Evolutionary conservation across 2,329 filamentous ascomycete species (phyloP).

Genomic region (Colletotrichum australisinense): DNA sequence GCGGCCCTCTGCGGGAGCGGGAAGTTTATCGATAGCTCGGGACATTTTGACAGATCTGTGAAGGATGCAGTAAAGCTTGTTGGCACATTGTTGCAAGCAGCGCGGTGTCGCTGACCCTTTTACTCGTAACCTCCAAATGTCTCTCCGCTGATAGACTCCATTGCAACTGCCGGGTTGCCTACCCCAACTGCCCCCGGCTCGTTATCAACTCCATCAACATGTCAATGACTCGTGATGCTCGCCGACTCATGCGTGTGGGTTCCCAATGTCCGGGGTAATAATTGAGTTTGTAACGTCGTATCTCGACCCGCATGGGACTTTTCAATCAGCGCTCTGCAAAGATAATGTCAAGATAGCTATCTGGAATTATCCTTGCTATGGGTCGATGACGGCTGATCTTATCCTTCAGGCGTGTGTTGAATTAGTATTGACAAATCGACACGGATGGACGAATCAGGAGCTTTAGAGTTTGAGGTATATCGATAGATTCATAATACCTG

Average conservation of each 20-base stretch:
- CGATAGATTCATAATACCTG: conserved; percentile 20
- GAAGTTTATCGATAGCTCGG: conserved; percentile 31
- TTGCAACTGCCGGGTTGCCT: not conserved
- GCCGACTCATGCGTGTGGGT: conserved; percentile 27
- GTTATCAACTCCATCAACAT: conserved; percentile 2
- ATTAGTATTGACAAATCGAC: conserved; percentile 9
- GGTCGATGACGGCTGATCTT: conserved; percentile 8
- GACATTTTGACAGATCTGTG: conserved; percentile 1
- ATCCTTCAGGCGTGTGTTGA: not conserved
- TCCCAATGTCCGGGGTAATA: conserved; percentile 11
- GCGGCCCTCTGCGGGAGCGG: conserved; percentile 6
- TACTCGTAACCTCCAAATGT: not conserved
- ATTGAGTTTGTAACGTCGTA: conserved; percentile 1
- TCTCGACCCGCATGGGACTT: not conserved
- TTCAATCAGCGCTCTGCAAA: not conserved
- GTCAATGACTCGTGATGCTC: conserved; percentile 22
- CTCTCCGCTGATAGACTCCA: not conserved
- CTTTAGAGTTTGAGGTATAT: not conserved
- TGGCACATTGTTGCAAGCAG: not conserved
- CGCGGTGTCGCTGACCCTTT: conserved; percentile 13
- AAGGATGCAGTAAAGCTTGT: not conserved
- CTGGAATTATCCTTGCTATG: not conserved
- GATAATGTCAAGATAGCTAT: not conserved
- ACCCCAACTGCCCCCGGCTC: not conserved
- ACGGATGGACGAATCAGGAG: conserved; percentile 9